Evolutionary conservation across 2,329 filamentous ascomycete species (phyloP).

Genomic region (Basipetospora sp.): DNA sequence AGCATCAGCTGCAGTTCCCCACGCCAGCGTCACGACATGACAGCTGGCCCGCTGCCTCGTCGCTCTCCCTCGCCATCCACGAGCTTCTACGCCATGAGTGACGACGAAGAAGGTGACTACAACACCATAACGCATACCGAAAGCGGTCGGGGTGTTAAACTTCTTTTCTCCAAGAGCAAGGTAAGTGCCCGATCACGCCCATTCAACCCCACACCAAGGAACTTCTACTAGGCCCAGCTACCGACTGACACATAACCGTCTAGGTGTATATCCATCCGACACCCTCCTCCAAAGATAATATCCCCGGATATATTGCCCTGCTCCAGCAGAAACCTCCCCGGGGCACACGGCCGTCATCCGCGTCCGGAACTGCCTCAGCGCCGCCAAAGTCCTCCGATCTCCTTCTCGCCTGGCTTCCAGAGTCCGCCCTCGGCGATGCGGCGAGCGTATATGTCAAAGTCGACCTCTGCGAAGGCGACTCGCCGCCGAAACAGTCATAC

Average conservation of each 20-base stretch:
- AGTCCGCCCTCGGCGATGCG: slow-evolving; percentile 71
- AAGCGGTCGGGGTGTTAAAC: slow-evolving; percentile 71
- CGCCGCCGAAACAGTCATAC: slow-evolving; percentile 70
- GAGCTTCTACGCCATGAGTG: slow-evolving; percentile 89
- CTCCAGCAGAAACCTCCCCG: slow-evolving; percentile 65
- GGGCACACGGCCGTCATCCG: slow-evolving; percentile 23
- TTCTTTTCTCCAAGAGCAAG: slow-evolving; percentile 95
- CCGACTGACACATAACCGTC: not conserved
- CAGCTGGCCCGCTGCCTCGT: slow-evolving; percentile 8
- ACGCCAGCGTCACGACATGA: slow-evolving; percentile 10
- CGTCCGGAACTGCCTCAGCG: slow-evolving; percentile 21
- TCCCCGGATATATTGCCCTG: slow-evolving; percentile 81
- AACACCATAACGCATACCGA: slow-evolving; percentile 75
- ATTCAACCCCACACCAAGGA: not conserved
- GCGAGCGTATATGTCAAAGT: slow-evolving; percentile 90
- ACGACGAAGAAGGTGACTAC: slow-evolving; percentile 91
- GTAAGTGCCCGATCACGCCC: slow-evolving; percentile 26
- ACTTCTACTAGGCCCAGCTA: slow-evolving; percentile 1
- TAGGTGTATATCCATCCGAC: slow-evolving; percentile 93
- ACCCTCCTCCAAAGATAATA: slow-evolving; percentile 87
- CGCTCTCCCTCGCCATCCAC: slow-evolving; percentile 56
- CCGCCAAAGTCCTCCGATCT: slow-evolving; percentile 52
- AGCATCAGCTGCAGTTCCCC: no score
- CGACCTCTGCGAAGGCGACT: slow-evolving; percentile 67
- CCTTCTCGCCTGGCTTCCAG: slow-evolving; percentile 84